Evolutionary conservation across 2,329 filamentous ascomycete genomes (phyloP).

Genomic region (Emericellopsis atlantica): DNA sequence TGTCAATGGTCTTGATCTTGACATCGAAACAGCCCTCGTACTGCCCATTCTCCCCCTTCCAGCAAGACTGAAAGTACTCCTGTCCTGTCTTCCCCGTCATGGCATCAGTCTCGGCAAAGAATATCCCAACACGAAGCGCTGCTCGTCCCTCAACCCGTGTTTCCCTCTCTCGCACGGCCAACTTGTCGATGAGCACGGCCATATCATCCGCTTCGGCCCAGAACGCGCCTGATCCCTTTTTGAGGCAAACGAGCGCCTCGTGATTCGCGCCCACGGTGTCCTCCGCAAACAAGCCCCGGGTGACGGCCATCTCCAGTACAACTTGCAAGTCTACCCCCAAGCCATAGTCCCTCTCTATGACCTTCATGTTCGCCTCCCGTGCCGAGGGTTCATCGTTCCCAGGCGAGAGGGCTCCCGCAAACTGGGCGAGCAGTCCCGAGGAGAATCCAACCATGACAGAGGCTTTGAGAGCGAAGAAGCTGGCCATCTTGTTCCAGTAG

Average conservation of each 20-base stretch:
- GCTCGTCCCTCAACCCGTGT: not conserved
- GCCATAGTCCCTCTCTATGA: conserved; percentile 3
- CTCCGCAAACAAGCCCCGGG: conserved; percentile 6
- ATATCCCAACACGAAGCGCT: conserved; percentile 5
- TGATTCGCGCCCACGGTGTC: conserved; percentile 8
- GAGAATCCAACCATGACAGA: conserved; percentile 5
- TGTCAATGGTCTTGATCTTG: conserved; percentile 2
- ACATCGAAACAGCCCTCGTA: conserved; percentile 6
- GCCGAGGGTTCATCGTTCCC: conserved; percentile 1
- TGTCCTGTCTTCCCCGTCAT: conserved; percentile 7
- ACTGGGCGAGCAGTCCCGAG: conserved; percentile 2
- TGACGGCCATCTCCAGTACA: conserved; percentile 2
- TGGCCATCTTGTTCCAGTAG: conserved; percentile 2
- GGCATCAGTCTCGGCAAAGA: conserved; percentile 6
- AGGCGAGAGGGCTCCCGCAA: not conserved
- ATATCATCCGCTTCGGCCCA: conserved; percentile 7
- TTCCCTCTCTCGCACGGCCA: conserved; percentile 2
- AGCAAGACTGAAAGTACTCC: conserved; percentile 7
- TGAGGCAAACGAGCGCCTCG: conserved; percentile 7
- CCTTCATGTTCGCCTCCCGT: conserved; percentile 3
- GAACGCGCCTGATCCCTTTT: conserved; percentile 4
- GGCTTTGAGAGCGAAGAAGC: conserved; percentile 1
- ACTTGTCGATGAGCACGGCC: conserved; percentile 1
- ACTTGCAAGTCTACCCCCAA: conserved; percentile 3
- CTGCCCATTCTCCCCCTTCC: conserved; percentile 3